A percentile compares a stretch with the other conserved stretches of the same genome.
These are phyloP conservation scores for Neofusicoccum sp. DNA, from an alignment of 2,329 filamentous ascomycete genomes.

Conservation along the genomic window DNA sequence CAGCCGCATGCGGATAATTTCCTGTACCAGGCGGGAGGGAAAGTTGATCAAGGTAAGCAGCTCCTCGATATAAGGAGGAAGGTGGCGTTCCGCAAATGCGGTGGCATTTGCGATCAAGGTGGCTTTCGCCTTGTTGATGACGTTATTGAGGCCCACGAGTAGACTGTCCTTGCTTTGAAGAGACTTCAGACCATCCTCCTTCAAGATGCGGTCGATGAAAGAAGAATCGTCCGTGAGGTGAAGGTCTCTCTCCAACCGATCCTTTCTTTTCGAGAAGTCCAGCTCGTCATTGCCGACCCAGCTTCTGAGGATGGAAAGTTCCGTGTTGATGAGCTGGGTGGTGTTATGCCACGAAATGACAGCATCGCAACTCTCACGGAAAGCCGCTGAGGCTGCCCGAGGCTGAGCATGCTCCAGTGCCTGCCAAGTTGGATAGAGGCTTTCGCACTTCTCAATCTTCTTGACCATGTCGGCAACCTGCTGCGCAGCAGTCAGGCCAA, in stretches of 20 bases:
- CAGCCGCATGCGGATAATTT: constrained; percentile 89
- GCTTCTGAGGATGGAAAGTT: constrained; percentile 83
- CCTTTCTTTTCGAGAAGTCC: constrained; percentile 77
- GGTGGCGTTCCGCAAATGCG: constrained; percentile 80
- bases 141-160: constrained; percentile 75
- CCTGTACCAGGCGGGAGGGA: constrained; percentile 89
- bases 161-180: constrained; percentile 83
- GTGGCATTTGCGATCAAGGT: constrained; percentile 85
- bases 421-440: constrained; percentile 76
- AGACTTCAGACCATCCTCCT: constrained; percentile 91
- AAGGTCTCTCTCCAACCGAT: constrained; percentile 65
- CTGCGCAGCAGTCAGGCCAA: constrained; percentile 79
- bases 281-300: constrained; percentile 97
- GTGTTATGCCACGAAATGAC: constrained; percentile 97
- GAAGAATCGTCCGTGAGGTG: constrained; percentile 85
- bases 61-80: constrained; percentile 96
- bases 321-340: constrained; percentile 91
- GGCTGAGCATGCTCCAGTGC: constrained; percentile 74
- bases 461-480: constrained; percentile 87
- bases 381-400: constrained; percentile 71
- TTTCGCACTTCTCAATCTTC: constrained; percentile 87
- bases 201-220: constrained; percentile 90
- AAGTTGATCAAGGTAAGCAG: constrained; percentile 96
- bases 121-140: constrained; percentile 90
- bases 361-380: constrained; percentile 79